A percentile compares a stretch with the other conserved stretches of the same genome.
phyloP scores from a whole-genome alignment of 1,284 basidiomycete species.

The Boletus calvinii region DNA sequence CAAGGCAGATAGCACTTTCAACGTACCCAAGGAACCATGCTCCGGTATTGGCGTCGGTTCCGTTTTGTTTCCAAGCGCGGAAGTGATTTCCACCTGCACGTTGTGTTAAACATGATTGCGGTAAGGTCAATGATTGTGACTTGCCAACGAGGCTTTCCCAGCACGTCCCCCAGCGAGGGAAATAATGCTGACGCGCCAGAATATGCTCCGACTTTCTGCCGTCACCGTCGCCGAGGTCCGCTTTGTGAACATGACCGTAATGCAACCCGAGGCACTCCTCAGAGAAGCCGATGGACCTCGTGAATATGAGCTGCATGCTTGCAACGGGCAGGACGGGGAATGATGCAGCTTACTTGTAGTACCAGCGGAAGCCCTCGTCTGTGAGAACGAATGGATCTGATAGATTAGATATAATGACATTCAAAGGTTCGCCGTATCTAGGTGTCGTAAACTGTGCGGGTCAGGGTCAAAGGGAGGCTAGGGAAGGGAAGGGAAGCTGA shows the following conservation, averaged over 20 bases:
- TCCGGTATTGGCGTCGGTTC: slow-evolving; percentile 55
- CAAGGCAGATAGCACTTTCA: background rate
- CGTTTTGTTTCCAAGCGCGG: slow-evolving; percentile 74
- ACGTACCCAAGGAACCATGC: slow-evolving; percentile 74
- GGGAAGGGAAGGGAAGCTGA: slow-evolving; percentile 37
- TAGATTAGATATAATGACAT: slow-evolving; percentile 56
- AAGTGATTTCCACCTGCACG: slow-evolving; percentile 57
- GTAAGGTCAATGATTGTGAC: slow-evolving; percentile 31
- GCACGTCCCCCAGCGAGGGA: slow-evolving; percentile 65
- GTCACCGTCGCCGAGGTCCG: slow-evolving; percentile 72
- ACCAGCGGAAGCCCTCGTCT: slow-evolving; percentile 57
- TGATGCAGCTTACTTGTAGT: slow-evolving; percentile 48
- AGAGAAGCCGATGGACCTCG: slow-evolving; percentile 75
- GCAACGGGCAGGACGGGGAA: background rate
- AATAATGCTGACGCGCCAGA: slow-evolving; percentile 68
- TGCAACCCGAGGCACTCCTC: slow-evolving; percentile 74
- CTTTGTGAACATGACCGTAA: slow-evolving; percentile 61
- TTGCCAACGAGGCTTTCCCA: slow-evolving; percentile 67
- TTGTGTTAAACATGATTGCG: background rate
- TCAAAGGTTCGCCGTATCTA: slow-evolving; percentile 70
- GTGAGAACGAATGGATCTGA: slow-evolving; percentile 71
- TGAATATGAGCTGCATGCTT: slow-evolving; percentile 2
- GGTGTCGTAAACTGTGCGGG: slow-evolving; percentile 57
- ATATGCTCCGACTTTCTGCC: slow-evolving; percentile 59
- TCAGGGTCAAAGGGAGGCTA: slow-evolving; percentile 1